A percentile compares a stretch with the other conserved stretches of the same genome.
Conservation (phyloP, 768 basidiomycete genomes). For the Suillus cothurnatus region DNA sequence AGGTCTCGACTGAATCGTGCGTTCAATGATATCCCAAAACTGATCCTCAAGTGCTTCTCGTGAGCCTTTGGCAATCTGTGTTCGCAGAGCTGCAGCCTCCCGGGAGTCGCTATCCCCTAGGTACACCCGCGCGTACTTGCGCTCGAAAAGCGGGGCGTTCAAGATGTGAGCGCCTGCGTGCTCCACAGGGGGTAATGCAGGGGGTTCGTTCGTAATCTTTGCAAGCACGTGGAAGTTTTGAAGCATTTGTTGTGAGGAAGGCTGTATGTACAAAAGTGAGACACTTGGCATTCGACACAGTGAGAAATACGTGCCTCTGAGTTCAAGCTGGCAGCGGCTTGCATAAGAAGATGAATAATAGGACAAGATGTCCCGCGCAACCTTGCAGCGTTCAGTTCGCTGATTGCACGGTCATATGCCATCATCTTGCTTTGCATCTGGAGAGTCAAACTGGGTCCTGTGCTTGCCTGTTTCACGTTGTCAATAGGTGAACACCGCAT, state of each 20-base stretch:
- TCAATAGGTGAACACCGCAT: conserved; percentile 9
- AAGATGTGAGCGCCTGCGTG: conserved; percentile 83
- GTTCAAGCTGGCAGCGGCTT: conserved; percentile 62
- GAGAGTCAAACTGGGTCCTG: conserved; percentile 59
- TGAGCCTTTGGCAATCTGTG: conserved; percentile 77
- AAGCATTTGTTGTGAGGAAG: conserved; percentile 58
- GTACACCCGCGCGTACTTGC: conserved; percentile 82
- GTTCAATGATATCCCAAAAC: conserved; percentile 82
- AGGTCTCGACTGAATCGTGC: conserved; percentile 78
- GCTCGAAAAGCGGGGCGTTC: conserved; percentile 76
- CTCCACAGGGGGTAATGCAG: conserved; percentile 71
- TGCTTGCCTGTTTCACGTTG: conserved; percentile 36
- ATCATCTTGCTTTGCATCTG: conserved; percentile 96
- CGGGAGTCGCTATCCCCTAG: conserved; percentile 64
- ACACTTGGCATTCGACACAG: background rate
- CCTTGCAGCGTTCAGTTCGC: conserved; percentile 75
- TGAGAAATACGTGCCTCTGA: conserved; percentile 46
- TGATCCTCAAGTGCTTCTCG: conserved; percentile 86
- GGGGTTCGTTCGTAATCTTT: conserved; percentile 78
- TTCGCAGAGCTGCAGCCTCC: conserved; percentile 64
- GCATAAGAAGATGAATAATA: conserved; percentile 69
- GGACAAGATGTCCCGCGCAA: conserved; percentile 74
- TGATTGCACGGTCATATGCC: conserved; percentile 85
- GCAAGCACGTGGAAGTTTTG: conserved; percentile 74
- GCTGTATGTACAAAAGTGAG: conserved; percentile 31